A percentile compares a stretch with the other conserved stretches of the same genome.
These are phyloP conservation scores for Penicillium expansum DNA, from an alignment of 2,329 filamentous ascomycete species.

Conservation along the genomic window DNA sequence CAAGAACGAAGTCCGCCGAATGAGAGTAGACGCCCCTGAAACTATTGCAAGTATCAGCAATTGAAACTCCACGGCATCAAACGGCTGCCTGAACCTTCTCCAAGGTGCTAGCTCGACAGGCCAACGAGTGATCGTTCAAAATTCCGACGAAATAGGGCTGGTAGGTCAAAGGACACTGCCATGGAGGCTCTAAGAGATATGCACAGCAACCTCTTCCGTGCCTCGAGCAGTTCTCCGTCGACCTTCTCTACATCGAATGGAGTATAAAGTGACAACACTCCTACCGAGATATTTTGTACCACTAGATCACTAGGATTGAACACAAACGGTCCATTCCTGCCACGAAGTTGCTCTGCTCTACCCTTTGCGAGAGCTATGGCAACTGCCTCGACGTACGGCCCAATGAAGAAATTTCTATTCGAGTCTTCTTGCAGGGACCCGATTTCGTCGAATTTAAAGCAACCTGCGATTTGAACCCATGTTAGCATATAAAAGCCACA, in stretches of 20 bases:
- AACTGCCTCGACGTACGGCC: not conserved
- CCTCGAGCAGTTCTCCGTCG: not conserved
- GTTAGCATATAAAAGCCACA: not conserved
- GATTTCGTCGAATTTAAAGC: not conserved
- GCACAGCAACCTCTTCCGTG: not conserved
- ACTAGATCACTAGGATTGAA: not conserved
- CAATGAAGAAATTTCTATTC: not conserved
- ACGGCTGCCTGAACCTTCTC: not conserved
- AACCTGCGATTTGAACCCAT: not conserved
- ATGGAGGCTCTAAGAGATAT: not conserved
- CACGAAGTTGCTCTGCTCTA: not conserved
- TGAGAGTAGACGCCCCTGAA: not conserved
- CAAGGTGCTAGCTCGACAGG: not conserved
- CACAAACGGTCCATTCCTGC: not conserved
- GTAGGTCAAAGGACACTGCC: not conserved
- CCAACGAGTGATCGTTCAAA: not conserved
- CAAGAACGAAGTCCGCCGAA: not conserved
- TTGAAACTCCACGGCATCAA: not conserved
- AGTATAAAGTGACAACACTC: not conserved
- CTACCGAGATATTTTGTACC: not conserved
- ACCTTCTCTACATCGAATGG: not conserved
- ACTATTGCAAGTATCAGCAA: not conserved
- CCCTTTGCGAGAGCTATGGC: not conserved
- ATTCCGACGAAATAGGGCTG: not conserved
- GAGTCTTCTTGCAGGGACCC: not conserved